These are phyloP conservation scores for Tetrahymena elliotti DNA, from an alignment of 73 alveolate genomes.

Conservation along the genomic window DNA sequence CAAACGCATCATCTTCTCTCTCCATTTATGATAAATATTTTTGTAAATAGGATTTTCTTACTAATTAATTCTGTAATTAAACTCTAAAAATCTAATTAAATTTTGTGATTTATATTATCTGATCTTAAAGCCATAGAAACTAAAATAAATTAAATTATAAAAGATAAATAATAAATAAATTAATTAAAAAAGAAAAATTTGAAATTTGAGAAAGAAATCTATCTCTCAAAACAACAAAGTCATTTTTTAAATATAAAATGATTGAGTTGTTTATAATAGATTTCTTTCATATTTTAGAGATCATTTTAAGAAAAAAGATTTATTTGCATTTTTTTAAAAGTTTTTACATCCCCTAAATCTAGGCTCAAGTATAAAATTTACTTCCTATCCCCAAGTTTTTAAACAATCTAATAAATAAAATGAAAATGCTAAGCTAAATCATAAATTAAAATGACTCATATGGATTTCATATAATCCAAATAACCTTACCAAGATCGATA, in stretches of 20 bases:
- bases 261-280: background rate
- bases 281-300: background rate
- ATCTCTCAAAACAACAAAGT: background rate
- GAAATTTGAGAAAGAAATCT: background rate
- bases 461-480: background rate
- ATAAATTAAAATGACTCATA: background rate
- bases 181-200: background rate
- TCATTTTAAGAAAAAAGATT: background rate
- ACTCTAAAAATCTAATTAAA: background rate
- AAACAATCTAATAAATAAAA: background rate
- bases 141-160: no score
- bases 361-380: background rate
- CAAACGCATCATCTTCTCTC: background rate
- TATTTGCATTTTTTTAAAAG: background rate
- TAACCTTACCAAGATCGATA: background rate
- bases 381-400: background rate
- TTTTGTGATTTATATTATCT: background rate
- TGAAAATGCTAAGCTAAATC: background rate
- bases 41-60: background rate
- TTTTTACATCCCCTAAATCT: background rate
- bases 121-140: background rate
- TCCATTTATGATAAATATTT: background rate
- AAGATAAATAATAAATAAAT: background rate
- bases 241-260: background rate
- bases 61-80: background rate